Evolutionary conservation across 495 filamentous ascomycete genomes (phyloP).

Genomic region (Hyaloscypha finlandica): DNA sequence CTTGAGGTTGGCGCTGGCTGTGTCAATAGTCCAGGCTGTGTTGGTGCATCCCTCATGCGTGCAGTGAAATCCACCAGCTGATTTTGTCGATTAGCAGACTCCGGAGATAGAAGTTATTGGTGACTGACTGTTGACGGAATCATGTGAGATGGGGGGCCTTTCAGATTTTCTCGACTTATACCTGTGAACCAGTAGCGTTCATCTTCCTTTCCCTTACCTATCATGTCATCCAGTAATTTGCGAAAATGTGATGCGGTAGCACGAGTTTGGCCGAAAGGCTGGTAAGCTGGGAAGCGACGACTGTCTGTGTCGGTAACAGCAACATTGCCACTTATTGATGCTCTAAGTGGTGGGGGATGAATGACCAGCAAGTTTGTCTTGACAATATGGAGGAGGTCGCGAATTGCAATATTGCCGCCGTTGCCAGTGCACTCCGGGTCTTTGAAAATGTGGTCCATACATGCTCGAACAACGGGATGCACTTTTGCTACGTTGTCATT

Average conservation of each 20-base stretch:
- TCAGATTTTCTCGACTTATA: neutral
- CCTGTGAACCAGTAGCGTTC: conserved; percentile 22
- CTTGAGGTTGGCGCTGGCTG: neutral
- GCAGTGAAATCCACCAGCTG: neutral
- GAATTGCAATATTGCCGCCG: conserved; percentile 19
- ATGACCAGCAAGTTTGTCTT: conserved; percentile 33
- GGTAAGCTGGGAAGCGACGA: neutral
- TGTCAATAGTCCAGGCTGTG: neutral
- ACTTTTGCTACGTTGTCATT: conserved; percentile 11
- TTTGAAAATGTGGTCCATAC: conserved; percentile 3
- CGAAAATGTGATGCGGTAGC: conserved; percentile 18
- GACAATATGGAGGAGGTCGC: conserved; percentile 31
- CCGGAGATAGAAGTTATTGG: conserved; percentile 5
- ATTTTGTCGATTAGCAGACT: neutral
- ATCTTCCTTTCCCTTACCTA: conserved; percentile 20
- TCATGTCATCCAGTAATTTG: conserved; percentile 21
- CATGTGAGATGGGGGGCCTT: neutral
- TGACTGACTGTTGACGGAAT: neutral
- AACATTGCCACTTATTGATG: neutral
- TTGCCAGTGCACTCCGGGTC: conserved; percentile 21
- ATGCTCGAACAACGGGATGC: conserved; percentile 9
- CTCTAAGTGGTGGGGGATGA: conserved; percentile 17
- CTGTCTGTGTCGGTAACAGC: neutral
- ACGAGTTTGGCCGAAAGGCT: neutral
- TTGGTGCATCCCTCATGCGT: neutral